Conservation (phyloP, 805 yeast genomes). For the Lipomyces yamanashiensis region DNA sequence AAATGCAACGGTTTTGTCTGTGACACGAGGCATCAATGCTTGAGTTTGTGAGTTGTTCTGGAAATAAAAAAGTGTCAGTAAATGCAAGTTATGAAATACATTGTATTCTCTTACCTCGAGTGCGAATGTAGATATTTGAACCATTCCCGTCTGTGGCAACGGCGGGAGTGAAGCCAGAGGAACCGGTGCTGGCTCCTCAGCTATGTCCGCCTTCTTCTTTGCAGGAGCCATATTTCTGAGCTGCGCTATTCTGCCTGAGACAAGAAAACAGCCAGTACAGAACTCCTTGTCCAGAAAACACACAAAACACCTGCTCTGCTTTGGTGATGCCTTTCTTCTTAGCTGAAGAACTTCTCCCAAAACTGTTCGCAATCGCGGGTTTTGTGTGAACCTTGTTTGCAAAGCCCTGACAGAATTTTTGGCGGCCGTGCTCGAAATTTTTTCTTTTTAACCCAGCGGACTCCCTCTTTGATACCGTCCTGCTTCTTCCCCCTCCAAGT, state of each 20-base stretch:
- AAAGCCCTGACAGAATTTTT: constrained; percentile 17
- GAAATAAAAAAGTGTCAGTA: background rate
- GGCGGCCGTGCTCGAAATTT: constrained; percentile 8
- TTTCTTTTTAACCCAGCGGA: background rate
- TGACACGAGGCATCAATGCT: constrained; percentile 32
- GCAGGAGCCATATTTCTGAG: constrained; percentile 3
- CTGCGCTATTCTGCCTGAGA: background rate
- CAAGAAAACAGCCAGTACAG: no score
- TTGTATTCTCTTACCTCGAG: constrained; percentile 20
- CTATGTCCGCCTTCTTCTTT: background rate
- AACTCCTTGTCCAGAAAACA: no score
- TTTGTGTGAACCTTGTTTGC: background rate
- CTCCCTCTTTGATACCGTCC: background rate
- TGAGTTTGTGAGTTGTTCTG: constrained; percentile 17
- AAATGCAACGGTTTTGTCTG: constrained; percentile 29
- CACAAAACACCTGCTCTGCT: no score
- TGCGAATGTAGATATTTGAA: constrained; percentile 30
- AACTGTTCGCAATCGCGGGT: background rate
- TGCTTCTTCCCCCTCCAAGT: background rate
- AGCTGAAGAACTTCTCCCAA: background rate
- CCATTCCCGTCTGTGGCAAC: constrained; percentile 25
- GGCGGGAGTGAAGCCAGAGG: constrained; percentile 26
- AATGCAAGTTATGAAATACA: background rate
- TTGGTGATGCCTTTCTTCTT: background rate
- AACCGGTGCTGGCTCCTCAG: constrained; percentile 8